Evolutionary conservation across 129 eudicot species (phyloP).

Genomic region (Glebionis coronaria): DNA sequence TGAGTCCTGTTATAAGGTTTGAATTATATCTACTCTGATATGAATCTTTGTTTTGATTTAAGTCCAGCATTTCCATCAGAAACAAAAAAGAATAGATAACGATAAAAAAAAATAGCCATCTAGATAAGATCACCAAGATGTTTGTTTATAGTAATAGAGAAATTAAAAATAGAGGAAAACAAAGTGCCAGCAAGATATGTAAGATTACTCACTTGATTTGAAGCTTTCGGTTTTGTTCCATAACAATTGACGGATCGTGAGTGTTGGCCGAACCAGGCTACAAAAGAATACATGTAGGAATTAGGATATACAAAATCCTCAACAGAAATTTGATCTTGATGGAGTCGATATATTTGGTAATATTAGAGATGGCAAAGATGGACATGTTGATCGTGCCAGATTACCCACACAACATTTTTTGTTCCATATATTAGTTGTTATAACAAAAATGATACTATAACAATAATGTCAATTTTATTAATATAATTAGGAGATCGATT

Average conservation of each 20-base stretch:
- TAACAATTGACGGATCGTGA: constrained; percentile 25
- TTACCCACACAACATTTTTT: not conserved
- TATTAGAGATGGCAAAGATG: not conserved
- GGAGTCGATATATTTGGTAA: not conserved
- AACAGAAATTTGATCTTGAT: not conserved
- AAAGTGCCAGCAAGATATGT: not conserved
- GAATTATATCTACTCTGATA: not conserved
- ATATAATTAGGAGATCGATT: not conserved
- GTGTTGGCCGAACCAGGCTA: constrained; percentile 39
- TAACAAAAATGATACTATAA: not conserved
- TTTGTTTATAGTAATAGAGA: not conserved
- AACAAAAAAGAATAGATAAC: not conserved
- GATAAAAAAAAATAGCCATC: not conserved
- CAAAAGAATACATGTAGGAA: constrained; percentile 33
- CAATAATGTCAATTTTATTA: not conserved
- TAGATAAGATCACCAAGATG: not conserved
- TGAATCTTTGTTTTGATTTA: not conserved
- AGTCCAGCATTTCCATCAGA: constrained; percentile 1
- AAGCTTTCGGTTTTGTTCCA: constrained; percentile 54
- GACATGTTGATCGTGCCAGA: not conserved
- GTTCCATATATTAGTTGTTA: not conserved
- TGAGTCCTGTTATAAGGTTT: not conserved
- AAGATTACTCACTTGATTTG: constrained; percentile 51
- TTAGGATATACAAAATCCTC: not conserved
- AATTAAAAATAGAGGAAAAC: not conserved